Conservation (phyloP, 345 rosid genomes). For the Luvunga scandens region DNA sequence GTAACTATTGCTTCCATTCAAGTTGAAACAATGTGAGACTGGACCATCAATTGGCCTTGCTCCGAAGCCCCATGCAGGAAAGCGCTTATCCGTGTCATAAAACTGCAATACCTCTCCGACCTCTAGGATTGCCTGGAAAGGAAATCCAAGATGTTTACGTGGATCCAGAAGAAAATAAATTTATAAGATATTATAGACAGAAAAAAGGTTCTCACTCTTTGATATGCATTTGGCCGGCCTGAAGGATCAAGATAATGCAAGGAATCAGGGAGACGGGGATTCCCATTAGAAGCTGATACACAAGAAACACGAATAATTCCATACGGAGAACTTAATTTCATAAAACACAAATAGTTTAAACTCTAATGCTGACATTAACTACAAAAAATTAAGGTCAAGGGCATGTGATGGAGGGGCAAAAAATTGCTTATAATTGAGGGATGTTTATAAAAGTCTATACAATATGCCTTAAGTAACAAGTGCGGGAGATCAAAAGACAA, state of each 20-base stretch:
- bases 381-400: not conserved
- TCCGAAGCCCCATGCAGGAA: conserved; percentile 98
- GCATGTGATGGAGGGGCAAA: not conserved
- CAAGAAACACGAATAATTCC: conserved; percentile 14
- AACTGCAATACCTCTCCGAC: conserved; percentile 91
- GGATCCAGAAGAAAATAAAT: not conserved
- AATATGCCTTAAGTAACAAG: not conserved
- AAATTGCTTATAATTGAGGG: not conserved
- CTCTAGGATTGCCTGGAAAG: conserved; percentile 70
- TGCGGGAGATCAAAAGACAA: not conserved
- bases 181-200: not conserved
- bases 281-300: conserved; percentile 78
- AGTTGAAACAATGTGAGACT: conserved; percentile 91
- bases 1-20: conserved; percentile 80
- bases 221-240: conserved; percentile 54
- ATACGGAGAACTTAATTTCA: not conserved
- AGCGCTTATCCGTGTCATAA: conserved; percentile 76
- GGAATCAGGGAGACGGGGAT: conserved; percentile 73
- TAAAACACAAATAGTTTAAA: not conserved
- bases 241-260: conserved; percentile 61
- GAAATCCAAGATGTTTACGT: conserved; percentile 6
- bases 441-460: not conserved
- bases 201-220: conserved; percentile 35
- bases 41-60: conserved; percentile 98
- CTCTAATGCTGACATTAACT: not conserved